phyloP scores from a whole-genome alignment of 2,329 filamentous ascomycete genomes.

The Fusarium veterinarium region DNA sequence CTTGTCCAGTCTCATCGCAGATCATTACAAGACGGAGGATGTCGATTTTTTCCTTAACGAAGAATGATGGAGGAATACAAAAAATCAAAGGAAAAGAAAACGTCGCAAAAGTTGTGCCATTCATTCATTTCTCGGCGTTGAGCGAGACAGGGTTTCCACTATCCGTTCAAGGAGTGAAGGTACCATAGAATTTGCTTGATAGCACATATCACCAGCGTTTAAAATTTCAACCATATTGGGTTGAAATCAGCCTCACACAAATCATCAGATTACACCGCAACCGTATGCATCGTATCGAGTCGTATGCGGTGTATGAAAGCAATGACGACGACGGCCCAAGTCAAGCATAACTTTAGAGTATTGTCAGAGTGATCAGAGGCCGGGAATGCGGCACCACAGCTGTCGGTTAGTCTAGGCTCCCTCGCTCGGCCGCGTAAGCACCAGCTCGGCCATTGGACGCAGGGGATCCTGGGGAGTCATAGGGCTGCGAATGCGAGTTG shows the following conservation, averaged over 20 bases:
- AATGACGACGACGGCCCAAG: slow-evolving; percentile 4
- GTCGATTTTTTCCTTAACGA: slow-evolving; percentile 67
- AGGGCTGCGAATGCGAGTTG: slow-evolving; percentile 41
- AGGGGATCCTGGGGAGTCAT: slow-evolving; percentile 33
- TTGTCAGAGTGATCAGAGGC: neutral
- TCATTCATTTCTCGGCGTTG: slow-evolving; percentile 28
- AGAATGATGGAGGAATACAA: slow-evolving; percentile 35
- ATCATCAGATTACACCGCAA: neutral
- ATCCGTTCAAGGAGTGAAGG: slow-evolving; percentile 25
- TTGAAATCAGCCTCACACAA: slow-evolving; percentile 2
- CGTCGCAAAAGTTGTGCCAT: slow-evolving; percentile 32
- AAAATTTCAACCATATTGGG: neutral
- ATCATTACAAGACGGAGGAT: slow-evolving; percentile 81
- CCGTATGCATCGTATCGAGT: neutral
- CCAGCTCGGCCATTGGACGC: slow-evolving; percentile 24
- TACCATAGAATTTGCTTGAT: slow-evolving; percentile 26
- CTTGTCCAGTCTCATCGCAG: slow-evolving; percentile 77
- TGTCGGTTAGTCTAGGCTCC: slow-evolving; percentile 15
- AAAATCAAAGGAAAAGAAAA: slow-evolving; percentile 24
- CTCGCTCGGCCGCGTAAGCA: slow-evolving; percentile 41
- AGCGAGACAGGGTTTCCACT: slow-evolving; percentile 25
- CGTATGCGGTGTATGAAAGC: slow-evolving; percentile 5
- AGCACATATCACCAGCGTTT: slow-evolving; percentile 16
- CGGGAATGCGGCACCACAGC: slow-evolving; percentile 19
- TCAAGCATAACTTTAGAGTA: slow-evolving; percentile 24